Evolutionary conservation across 345 rosid genomes (phyloP).

Genomic region (Luvunga scandens): DNA sequence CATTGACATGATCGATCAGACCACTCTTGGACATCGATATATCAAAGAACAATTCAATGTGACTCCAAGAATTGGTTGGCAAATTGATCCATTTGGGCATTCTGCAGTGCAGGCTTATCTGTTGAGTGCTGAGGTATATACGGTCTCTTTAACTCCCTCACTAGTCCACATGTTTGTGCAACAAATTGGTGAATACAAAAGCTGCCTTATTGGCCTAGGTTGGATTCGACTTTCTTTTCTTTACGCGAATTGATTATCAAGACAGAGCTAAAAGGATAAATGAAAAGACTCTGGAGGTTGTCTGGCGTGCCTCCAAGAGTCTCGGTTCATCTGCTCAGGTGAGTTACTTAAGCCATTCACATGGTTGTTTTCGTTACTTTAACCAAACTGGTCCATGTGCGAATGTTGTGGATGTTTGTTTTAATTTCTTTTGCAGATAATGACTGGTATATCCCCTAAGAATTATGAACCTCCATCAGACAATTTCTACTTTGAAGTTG

Average conservation of each 20-base stretch:
- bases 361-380: background rate
- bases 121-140: constrained; percentile 48
- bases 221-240: constrained; percentile 57
- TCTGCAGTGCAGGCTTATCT: constrained; percentile 55
- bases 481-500: constrained; percentile 47
- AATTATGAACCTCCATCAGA: constrained; percentile 49
- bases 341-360: background rate
- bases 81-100: constrained; percentile 57
- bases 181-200: constrained; percentile 1
- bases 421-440: constrained; percentile 31
- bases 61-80: constrained; percentile 62
- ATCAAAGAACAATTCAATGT: constrained; percentile 43
- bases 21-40: constrained; percentile 51
- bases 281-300: constrained; percentile 48
- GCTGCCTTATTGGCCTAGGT: constrained; percentile 33
- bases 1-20: constrained; percentile 57
- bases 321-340: constrained; percentile 56
- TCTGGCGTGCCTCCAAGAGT: constrained; percentile 54
- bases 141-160: background rate
- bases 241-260: constrained; percentile 53
- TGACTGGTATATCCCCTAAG: constrained; percentile 52
- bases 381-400: background rate
- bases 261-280: constrained; percentile 48
- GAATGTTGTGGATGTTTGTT: background rate
- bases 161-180: background rate